Base-by-base conservation (phyloP, 1,284 basidiomycete genomes). In the Inonotus hispidus region DNA sequence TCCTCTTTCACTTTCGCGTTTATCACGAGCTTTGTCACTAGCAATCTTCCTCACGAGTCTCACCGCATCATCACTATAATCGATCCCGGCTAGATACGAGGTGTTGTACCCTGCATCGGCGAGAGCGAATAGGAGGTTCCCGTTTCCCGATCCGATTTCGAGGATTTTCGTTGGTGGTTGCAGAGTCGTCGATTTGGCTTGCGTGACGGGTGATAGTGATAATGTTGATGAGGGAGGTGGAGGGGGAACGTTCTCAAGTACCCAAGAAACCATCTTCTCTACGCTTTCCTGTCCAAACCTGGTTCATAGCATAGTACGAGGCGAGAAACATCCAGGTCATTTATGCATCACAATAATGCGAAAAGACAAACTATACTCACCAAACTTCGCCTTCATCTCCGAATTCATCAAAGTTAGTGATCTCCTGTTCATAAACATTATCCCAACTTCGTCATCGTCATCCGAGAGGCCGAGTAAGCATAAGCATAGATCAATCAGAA, bases 301-400 rank as follows among this genome's bases (percentile, higher is more conserved):
- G 66, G 13, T 37, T n/a, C 14, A 41, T 21, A n/a, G 27, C 37
- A 41, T 46, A 63, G 23, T 25, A 32, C 32, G 8, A 4, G 8
- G 3, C 32, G 32, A 32, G 32, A 32, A 3, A 32, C 32, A 8
- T 4, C 16, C 38, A 39, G 38, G 11, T 11, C 2, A 39, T 10
- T 39, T 13, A 11, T 13, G 38, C n/a, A 13, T 13, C 38, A 8
- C 5, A 39, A 3, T 11, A 39, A 13, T n/a, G 38, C 38, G 7
- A 6, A 39, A 39, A 6, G 38, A 39, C 2, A 39, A 6, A 2
- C 38, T 13, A 14, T 14, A 67, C 75, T 39, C 63, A 92, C 92
- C 93, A 95, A 27, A 93, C 80, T 73, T 95, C 93, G 41, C 93
- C 93, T 71, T 94, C 92, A 71, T 95, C 92, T 11, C 90, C 88